Evolutionary conservation across 2,329 filamentous ascomycete species (phyloP).

Genomic region (Metarhizium album): DNA sequence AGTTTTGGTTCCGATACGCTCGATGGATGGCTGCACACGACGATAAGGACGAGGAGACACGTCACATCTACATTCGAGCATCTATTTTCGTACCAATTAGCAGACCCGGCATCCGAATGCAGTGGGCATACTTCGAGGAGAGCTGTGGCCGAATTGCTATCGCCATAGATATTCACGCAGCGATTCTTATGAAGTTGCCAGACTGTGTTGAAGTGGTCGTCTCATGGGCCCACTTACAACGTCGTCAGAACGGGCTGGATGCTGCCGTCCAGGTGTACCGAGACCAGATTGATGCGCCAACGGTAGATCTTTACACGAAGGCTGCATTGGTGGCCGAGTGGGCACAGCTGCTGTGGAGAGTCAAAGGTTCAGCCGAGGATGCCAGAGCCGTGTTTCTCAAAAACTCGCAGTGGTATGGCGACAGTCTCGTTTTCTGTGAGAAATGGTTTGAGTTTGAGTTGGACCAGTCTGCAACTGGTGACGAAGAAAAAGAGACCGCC

Average conservation of each 20-base stretch:
- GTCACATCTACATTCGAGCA: constrained; percentile 84
- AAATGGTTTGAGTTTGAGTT: constrained; percentile 85
- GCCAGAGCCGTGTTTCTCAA: constrained; percentile 74
- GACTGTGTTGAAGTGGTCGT: constrained; percentile 80
- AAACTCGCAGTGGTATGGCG: constrained; percentile 73
- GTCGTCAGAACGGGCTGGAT: constrained; percentile 73
- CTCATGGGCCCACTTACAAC: constrained; percentile 76
- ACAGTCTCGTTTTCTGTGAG: constrained; percentile 82
- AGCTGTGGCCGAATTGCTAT: constrained; percentile 65
- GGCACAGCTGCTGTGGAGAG: constrained; percentile 79
- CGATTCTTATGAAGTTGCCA: constrained; percentile 65
- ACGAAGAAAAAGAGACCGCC: constrained; percentile 54
- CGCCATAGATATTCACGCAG: constrained; percentile 73
- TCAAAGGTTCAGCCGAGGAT: constrained; percentile 68
- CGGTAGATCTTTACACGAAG: constrained; percentile 68
- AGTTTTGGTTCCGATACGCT: constrained; percentile 96
- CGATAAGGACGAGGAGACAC: constrained; percentile 77
- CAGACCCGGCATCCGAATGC: constrained; percentile 69
- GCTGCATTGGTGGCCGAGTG: constrained; percentile 81
- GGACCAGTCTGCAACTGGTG: constrained; percentile 60
- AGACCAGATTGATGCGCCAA: constrained; percentile 62
- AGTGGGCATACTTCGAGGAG: constrained; percentile 94
- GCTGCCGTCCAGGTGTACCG: constrained; percentile 78
- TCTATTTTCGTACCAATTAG: constrained; percentile 85
- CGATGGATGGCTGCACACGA: constrained; percentile 82